Evolutionary conservation across 106 monocot genomes (phyloP).

Genomic region (Dendrobium catenatum): DNA sequence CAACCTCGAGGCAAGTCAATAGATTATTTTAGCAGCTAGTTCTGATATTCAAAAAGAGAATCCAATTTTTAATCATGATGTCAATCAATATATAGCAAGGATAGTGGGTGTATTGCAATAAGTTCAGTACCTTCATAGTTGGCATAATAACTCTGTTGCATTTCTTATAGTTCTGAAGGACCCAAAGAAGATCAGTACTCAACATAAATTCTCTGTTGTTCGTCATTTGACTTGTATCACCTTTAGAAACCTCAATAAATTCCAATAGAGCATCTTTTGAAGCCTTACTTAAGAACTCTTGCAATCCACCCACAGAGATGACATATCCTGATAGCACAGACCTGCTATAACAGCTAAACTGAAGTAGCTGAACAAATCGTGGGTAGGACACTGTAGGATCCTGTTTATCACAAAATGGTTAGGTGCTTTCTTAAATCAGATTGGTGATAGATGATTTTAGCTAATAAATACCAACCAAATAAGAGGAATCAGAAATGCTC

Average conservation of each 20-base stretch:
- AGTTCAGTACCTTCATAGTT: conserved; percentile 60
- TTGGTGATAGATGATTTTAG: neutral
- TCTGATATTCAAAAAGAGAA: neutral
- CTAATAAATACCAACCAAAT: neutral
- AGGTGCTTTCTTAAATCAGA: neutral
- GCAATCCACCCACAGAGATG: conserved; percentile 86
- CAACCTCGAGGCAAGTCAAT: neutral
- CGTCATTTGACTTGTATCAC: conserved; percentile 17
- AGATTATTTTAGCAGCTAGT: neutral
- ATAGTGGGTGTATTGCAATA: neutral
- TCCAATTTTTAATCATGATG: neutral
- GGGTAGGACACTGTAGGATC: conserved; percentile 70
- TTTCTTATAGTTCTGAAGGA: conserved; percentile 68
- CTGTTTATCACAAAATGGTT: conserved; percentile 24
- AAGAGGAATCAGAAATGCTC: neutral
- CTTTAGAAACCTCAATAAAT: conserved; percentile 48
- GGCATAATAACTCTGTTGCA: conserved; percentile 75
- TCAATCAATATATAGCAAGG: neutral
- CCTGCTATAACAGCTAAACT: conserved; percentile 69
- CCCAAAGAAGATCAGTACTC: conserved; percentile 74
- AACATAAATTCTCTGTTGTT: conserved; percentile 42
- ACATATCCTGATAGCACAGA: conserved; percentile 84
- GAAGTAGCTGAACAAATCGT: conserved; percentile 70
- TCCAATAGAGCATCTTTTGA: conserved; percentile 54
- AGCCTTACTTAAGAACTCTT: conserved; percentile 80